Evolutionary conservation across 805 yeast species (phyloP).

Genomic region (Lipomyces yamadae): DNA sequence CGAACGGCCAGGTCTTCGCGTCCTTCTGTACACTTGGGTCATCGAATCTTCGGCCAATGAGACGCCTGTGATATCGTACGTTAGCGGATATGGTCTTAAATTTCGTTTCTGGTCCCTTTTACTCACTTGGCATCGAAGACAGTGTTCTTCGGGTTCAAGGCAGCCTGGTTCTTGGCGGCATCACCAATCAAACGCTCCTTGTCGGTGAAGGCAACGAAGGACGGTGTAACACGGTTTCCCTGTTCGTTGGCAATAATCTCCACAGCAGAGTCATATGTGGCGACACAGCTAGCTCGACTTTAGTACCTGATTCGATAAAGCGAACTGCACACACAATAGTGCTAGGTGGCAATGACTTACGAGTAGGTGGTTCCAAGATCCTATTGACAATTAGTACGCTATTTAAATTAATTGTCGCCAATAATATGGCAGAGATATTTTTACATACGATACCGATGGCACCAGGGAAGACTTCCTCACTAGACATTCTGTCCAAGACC

Average conservation of each 20-base stretch:
- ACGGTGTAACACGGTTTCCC: constrained; percentile 98
- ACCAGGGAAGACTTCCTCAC: constrained; percentile 99
- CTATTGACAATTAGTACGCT: constrained; percentile 11
- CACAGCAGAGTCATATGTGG: constrained; percentile 90
- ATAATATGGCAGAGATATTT: neutral
- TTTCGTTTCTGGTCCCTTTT: neutral
- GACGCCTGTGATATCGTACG: constrained; percentile 71
- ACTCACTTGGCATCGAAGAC: constrained; percentile 68
- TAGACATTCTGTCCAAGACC: constrained; percentile 25
- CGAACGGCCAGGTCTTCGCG: constrained; percentile 92
- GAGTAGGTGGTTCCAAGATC: constrained; percentile 43
- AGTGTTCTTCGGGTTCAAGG: constrained; percentile 89
- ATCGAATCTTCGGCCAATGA: constrained; percentile 87
- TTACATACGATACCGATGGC: constrained; percentile 86
- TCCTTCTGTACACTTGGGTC: constrained; percentile 87
- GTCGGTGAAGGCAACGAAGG: constrained; percentile 92
- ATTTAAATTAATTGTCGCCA: neutral
- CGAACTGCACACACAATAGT: neutral
- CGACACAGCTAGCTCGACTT: constrained; percentile 63
- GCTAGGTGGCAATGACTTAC: constrained; percentile 20
- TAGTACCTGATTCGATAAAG: neutral
- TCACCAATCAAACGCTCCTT: constrained; percentile 94
- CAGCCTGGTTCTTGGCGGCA: constrained; percentile 97
- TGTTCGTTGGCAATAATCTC: constrained; percentile 97
- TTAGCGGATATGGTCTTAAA: neutral